Conservation (phyloP, 2,329 filamentous ascomycete species). For the Ophiosphaerella korrae region DNA sequence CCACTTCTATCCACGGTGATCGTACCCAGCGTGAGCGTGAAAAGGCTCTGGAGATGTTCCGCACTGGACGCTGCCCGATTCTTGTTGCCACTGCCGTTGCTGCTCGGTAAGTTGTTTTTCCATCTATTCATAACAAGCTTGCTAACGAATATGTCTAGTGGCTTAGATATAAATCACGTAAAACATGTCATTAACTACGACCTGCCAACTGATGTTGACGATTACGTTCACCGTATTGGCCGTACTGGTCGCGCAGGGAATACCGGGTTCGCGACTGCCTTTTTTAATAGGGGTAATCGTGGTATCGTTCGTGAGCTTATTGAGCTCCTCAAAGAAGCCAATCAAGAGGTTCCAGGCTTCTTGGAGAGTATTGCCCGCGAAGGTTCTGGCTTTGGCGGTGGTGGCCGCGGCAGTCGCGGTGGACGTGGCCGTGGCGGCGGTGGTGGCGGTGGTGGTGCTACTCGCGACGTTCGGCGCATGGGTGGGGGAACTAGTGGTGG, state of each 20-base stretch:
- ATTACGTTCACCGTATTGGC: conserved; percentile 99
- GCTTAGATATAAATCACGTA: conserved; percentile 87
- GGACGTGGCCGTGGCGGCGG: conserved; percentile 73
- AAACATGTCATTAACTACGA: conserved; percentile 99
- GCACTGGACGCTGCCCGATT: conserved; percentile 92
- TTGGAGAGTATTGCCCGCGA: conserved; percentile 97
- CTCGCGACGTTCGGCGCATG: conserved; percentile 80
- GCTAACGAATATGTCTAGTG: background rate
- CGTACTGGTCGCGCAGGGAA: conserved; percentile 99
- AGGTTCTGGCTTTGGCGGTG: conserved; percentile 76
- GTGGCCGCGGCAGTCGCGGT: conserved; percentile 66
- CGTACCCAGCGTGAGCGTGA: conserved; percentile 99
- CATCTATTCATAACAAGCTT: background rate
- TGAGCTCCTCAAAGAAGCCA: conserved; percentile 97
- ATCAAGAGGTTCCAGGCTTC: conserved; percentile 94
- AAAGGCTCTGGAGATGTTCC: conserved; percentile 96
- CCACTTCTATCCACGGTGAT: conserved; percentile 97
- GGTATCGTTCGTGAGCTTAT: conserved; percentile 95
- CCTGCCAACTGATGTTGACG: conserved; percentile 96
- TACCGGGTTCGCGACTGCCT: conserved; percentile 96
- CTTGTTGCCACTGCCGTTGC: conserved; percentile 96
- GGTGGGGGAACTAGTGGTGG: conserved; percentile 63
- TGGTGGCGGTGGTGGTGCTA: conserved; percentile 73
- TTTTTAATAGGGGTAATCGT: conserved; percentile 99
- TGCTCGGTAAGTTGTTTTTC: conserved; percentile 58